Percentiles rank a stretch among this genome's conserved stretches.
Conservation (phyloP, 331 rosid genomes). For the Arachis monticola region DNA sequence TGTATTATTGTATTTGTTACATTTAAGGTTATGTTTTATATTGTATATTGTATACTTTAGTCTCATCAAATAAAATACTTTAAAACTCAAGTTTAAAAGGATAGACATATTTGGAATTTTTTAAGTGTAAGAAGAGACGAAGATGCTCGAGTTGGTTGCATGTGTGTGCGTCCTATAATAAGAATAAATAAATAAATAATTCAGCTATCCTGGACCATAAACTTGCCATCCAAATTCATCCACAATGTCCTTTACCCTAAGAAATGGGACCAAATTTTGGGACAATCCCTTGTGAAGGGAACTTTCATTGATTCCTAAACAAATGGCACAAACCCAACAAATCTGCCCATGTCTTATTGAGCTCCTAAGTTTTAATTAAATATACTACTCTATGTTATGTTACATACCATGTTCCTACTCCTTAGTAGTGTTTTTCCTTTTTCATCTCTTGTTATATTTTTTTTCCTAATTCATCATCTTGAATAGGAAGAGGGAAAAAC, state of each 20-base stretch:
- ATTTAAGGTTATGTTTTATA: no score
- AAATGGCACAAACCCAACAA: slow-evolving; percentile 47
- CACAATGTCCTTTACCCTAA: slow-evolving; percentile 32
- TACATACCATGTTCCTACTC: slow-evolving; percentile 27
- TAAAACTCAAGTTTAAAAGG: not conserved
- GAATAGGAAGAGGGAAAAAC: not conserved
- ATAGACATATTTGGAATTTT: not conserved
- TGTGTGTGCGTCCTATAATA: slow-evolving; percentile 22
- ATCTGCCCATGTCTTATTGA: slow-evolving; percentile 39
- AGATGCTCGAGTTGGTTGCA: slow-evolving; percentile 18
- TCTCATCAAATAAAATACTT: no score
- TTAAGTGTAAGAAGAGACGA: not conserved
- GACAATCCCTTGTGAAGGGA: slow-evolving; percentile 53
- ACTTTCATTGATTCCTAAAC: slow-evolving; percentile 46
- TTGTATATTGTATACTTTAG: no score
- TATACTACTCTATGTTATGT: not conserved
- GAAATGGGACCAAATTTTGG: slow-evolving; percentile 42
- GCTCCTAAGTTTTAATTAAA: slow-evolving; percentile 23
- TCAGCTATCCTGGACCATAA: slow-evolving; percentile 34
- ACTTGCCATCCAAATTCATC: slow-evolving; percentile 22
- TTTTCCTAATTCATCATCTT: not conserved
- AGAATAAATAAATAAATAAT: not conserved
- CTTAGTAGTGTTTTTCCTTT: not conserved
- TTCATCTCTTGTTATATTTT: not conserved
- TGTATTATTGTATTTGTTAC: no score